Evolutionary conservation across 2,329 filamentous ascomycete genomes (phyloP), one percentile per base, ranked within the genome.

Genomic region (Alternaria incomplexa): DNA sequence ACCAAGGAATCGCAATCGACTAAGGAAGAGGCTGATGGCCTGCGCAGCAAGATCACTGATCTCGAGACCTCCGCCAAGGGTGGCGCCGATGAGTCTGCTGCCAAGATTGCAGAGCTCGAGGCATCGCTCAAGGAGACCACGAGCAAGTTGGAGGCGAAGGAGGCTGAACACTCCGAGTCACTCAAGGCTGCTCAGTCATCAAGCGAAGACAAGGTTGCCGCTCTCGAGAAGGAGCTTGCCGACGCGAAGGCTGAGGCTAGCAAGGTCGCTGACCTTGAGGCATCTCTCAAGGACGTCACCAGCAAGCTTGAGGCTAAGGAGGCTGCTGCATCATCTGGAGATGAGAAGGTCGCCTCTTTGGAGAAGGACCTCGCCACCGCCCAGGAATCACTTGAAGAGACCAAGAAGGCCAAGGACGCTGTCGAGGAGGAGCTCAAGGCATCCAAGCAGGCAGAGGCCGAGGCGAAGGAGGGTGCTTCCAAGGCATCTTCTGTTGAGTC

Each of bases 211-310:
- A 57, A 60, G 30, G 40, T 52, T 30, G 56, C 64, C 5, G 48
- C 63, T 1, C 50, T 67, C 4, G 64, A 71, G 62, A 68, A 69
- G 52, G 69, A 72, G 15, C 58, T 73, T 28, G 67, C 70, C 28
- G 63, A 69, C 28, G 65, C 67, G 4, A 70, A 68, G 58, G 65
- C 65, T 48, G 72, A 75, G 23, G 63, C 71, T 28, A 66, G 60
- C 11, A 77, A 77, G 68, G 67, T 72, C 20, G 62, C 70, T 11
- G 71, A 74, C 15, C 58, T 76, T 13, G 72, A 75, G 56, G 63
- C 66, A 22, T 69, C 68, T 1, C 60, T 70, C 58, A 69, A 67
- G 61, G 65, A 67, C 28, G 62, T 63, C 44, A 62, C 54, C 8
- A 58, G 60, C 56, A 72, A 71, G 63, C 64, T 73, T 25, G 68